phyloP scores from a whole-genome alignment of 2,329 filamentous ascomycete species.

The Aureobasidium sp. region DNA sequence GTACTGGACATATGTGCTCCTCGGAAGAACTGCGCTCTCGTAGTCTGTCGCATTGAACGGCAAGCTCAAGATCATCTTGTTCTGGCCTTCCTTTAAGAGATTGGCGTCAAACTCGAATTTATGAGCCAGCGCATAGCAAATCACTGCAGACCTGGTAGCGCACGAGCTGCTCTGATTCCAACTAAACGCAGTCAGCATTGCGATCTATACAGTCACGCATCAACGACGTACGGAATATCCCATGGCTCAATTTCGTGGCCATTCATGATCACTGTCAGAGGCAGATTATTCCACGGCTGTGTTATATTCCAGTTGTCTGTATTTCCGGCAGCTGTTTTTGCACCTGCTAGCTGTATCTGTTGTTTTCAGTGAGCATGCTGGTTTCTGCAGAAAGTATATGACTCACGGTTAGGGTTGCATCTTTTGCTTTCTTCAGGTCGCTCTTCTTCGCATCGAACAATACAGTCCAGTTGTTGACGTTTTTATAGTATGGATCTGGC shows the following conservation, averaged over 20 bases:
- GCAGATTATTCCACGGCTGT: slow-evolving; percentile 48
- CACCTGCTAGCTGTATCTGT: slow-evolving; percentile 53
- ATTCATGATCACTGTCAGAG: slow-evolving; percentile 46
- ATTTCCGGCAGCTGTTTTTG: slow-evolving; percentile 56
- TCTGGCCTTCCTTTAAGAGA: slow-evolving; percentile 46
- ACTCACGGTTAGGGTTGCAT: slow-evolving; percentile 48
- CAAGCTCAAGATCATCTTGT: slow-evolving; percentile 51
- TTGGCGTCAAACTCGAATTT: slow-evolving; percentile 52
- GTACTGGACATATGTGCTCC: slow-evolving; percentile 57
- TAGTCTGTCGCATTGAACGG: slow-evolving; percentile 54
- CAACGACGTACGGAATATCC: slow-evolving; percentile 46
- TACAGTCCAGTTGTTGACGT: slow-evolving; percentile 56
- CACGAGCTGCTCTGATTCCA: slow-evolving; percentile 54
- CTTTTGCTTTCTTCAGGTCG: slow-evolving; percentile 34
- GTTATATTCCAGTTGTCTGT: slow-evolving; percentile 52
- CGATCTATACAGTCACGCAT: not conserved
- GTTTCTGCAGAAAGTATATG: not conserved
- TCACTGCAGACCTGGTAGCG: slow-evolving; percentile 52
- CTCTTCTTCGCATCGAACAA: slow-evolving; percentile 42
- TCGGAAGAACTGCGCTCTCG: slow-evolving; percentile 50
- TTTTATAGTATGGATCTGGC: slow-evolving; percentile 37
- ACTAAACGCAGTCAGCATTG: slow-evolving; percentile 23
- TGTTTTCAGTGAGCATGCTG: not conserved
- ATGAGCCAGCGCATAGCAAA: slow-evolving; percentile 55
- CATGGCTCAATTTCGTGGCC: slow-evolving; percentile 42